phyloP scores from a whole-genome alignment of 73 alveolate species.

The Tetrahymena thermophila region DNA sequence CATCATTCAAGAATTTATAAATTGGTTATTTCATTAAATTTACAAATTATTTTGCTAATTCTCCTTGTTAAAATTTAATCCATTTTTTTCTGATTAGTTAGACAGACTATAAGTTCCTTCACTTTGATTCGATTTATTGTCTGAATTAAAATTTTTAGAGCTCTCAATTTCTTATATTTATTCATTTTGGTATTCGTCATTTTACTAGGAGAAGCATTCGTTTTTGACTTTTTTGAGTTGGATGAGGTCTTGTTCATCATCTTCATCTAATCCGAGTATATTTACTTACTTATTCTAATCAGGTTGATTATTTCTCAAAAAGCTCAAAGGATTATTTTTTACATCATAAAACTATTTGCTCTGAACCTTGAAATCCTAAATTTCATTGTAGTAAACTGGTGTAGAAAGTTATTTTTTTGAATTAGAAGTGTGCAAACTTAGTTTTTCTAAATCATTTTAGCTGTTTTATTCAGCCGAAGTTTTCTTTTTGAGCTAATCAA shows the following conservation, averaged over 20 bases:
- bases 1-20: too few relatives aligned
- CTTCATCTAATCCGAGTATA: neutral
- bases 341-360: neutral
- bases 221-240: neutral
- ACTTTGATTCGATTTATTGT: neutral
- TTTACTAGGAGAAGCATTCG: neutral
- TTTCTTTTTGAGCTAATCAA: neutral
- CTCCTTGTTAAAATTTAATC: neutral
- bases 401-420: neutral
- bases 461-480: neutral
- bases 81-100: neutral
- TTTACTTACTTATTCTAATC: neutral
- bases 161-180: neutral
- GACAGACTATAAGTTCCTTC: neutral
- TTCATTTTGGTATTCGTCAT: neutral
- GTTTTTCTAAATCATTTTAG: neutral
- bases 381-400: neutral
- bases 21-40: neutral
- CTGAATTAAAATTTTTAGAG: neutral
- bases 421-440: neutral
- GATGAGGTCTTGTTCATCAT: neutral
- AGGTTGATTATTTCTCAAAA: neutral
- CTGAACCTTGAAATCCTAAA: neutral
- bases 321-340: neutral
- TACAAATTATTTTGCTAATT: too few relatives aligned